A percentile compares a stretch with the other conserved stretches of the same genome.
These are phyloP conservation scores for Hortiboletus campestris DNA, from an alignment of 768 basidiomycete genomes.

Conservation along the genomic window DNA sequence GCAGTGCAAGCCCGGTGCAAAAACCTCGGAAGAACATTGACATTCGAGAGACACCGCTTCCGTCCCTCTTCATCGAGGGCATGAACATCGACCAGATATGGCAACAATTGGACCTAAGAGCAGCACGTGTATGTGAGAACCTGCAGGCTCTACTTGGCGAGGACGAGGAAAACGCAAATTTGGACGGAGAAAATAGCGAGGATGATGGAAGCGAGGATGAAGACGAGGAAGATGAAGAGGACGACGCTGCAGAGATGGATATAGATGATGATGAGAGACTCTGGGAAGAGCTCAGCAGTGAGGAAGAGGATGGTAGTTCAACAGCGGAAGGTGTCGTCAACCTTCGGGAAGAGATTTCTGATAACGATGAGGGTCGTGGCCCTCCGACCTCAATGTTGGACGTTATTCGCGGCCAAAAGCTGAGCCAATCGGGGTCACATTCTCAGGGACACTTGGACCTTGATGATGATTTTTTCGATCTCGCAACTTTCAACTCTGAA, in stretches of 20 bases:
- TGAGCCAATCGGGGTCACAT: conserved; percentile 18
- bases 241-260: conserved; percentile 33
- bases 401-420: conserved; percentile 23
- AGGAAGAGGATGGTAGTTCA: conserved; percentile 28
- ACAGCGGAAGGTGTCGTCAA: conserved; percentile 23
- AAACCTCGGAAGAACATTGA: conserved; percentile 32
- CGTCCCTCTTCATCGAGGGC: conserved; percentile 69
- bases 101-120: conserved; percentile 87
- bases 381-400: conserved; percentile 26
- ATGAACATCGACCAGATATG: conserved; percentile 89
- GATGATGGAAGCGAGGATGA: conserved; percentile 28
- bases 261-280: conserved; percentile 24
- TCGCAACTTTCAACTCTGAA: conserved; percentile 84
- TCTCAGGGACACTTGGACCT: conserved; percentile 46
- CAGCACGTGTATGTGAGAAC: conserved; percentile 65
- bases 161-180: conserved; percentile 28
- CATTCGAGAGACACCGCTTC: conserved; percentile 67
- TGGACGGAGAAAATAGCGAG: conserved; percentile 13
- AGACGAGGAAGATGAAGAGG: conserved; percentile 23
- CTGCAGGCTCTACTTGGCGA: conserved; percentile 65
- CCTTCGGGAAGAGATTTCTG: conserved; percentile 40
- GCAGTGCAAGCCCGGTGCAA: conserved; percentile 39
- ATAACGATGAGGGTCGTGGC: conserved; percentile 35
- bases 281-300: conserved; percentile 28
- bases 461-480: conserved; percentile 89